A percentile compares a stretch with the other conserved stretches of the same genome.
Evolutionary conservation across 805 yeast species (phyloP).

Genomic region (Saturnispora besseyi): DNA sequence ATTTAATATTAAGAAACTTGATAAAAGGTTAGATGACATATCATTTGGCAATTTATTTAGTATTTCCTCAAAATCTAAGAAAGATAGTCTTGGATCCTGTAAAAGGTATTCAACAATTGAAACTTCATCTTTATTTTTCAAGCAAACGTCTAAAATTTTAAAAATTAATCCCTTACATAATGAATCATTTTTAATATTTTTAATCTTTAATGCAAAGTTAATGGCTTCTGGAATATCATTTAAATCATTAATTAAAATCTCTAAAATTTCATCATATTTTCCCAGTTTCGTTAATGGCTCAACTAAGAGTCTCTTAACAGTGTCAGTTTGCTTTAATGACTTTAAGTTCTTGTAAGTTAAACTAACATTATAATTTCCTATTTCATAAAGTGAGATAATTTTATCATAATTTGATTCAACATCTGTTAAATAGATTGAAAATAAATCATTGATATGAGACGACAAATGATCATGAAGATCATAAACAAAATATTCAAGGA

Average conservation of each 20-base stretch:
- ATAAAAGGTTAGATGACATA: slow-evolving; percentile 37
- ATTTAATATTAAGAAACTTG: slow-evolving; percentile 36
- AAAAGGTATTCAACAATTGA: slow-evolving; percentile 26
- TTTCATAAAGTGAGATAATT: slow-evolving; percentile 28
- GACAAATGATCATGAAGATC: slow-evolving; percentile 31
- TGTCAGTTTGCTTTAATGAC: slow-evolving; percentile 12
- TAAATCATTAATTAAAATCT: slow-evolving; percentile 49
- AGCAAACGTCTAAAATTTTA: slow-evolving; percentile 36
- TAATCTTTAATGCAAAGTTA: slow-evolving; percentile 47
- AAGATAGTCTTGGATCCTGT: slow-evolving; percentile 17
- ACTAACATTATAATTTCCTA: slow-evolving; percentile 32
- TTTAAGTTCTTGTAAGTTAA: slow-evolving; percentile 21
- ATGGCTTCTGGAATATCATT: slow-evolving; percentile 51
- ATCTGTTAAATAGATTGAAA: slow-evolving; percentile 34
- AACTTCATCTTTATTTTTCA: slow-evolving; percentile 14
- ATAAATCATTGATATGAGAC: slow-evolving; percentile 36
- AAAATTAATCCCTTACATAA: slow-evolving; percentile 31
- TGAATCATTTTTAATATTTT: slow-evolving; percentile 17
- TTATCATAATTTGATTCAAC: slow-evolving; percentile 22
- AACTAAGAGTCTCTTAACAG: slow-evolving; percentile 38
- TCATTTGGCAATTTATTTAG: slow-evolving; percentile 43
- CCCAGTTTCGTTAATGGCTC: slow-evolving; percentile 50
- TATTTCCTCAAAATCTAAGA: slow-evolving; percentile 27
- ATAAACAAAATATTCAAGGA: slow-evolving; percentile 43
- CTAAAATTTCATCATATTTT: slow-evolving; percentile 54